Base-by-base conservation (phyloP, 1,284 basidiomycete species). In the Cerioporus squamosus region DNA sequence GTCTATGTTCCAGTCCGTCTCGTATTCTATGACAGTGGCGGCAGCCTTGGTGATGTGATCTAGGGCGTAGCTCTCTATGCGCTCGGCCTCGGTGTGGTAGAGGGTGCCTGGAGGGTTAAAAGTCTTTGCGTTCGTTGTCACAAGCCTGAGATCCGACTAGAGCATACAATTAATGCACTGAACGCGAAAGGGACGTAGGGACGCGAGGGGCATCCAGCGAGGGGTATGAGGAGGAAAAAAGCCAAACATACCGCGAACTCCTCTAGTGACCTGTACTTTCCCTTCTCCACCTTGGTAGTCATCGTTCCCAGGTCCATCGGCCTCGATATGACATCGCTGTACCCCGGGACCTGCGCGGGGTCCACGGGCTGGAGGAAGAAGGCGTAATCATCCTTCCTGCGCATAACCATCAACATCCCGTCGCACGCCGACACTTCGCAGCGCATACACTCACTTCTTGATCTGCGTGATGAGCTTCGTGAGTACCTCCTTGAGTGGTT, bases 221-320 rank as follows among this genome's bases (percentile, higher is more conserved):
- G 14, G 38, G 22, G 47, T 9, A 50, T 23, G 36, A n/a, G 7
- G 45, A 17, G n/a, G 0, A 17, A 51, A 44, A 33, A 40, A 1
- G 38, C 2, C 10, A 1, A 18, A 81, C 86, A 61, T 66, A 90
- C 90, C 14, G 83, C 79, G 68, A 93, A 93, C 43, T 91, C 89
- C 58, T 91, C 90, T 46, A 93, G 73, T 3, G 87, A 88, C 20
- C 86, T 81, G 70, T 92, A 93, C 61, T 79, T 84, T 0, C 87
- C 87, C 64, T 74, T 81, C 43, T 75, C 74, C 5, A 90, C 87
- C 69, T 90, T 91, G 44, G 72, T 74, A 6, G 83, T 74, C 83
- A 94, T 93, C 0, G 91, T 94, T 0, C 90, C 90, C 59, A 94
- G 79, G 66, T 94, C 92, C 91, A 94, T 94, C 6, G 92, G 92